Base-by-base conservation (phyloP, 768 basidiomycete species). In the Psilocybe tampanensis region DNA sequence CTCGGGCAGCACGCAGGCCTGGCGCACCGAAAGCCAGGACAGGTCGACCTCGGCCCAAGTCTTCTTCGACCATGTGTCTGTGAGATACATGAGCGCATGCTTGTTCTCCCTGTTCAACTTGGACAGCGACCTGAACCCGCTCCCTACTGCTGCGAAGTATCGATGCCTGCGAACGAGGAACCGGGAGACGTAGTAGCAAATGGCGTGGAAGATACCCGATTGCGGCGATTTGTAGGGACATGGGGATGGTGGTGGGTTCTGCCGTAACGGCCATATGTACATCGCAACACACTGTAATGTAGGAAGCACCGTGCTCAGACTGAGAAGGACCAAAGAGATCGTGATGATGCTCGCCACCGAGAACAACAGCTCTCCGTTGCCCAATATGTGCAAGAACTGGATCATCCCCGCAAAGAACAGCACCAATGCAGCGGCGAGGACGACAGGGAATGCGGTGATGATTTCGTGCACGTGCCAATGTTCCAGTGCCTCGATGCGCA, bases 161-260 rank as follows among this genome's bases (percentile, higher is more conserved):
- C 36, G 36, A 39, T 39, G 36, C 36, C 36, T 39, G 13, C 36
- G 36, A 29, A 32, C n/a, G 15, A 48, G 15, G 29, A 32, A n/a
- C 47, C n/a, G 11, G 8, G 47, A 48, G 24, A 29, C 19, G 22
- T n/a, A n/a, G 26, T n/a, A 48, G 24, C 29, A 19, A 8, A 48
- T 29, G 2, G 47, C 47, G 15, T 32, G 33, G 44, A 59, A 22
- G 54, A 58, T n/a, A 41, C 58, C 26, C 18, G 55, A 48, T 18
- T 56, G 55, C 6, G 48, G 47, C 1, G 55, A 51, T 18, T 56
- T 43, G 39, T 54, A 54, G 4, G 53, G 53, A 36, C 53, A 54
- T 21, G 29, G 53, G 19, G 53, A 41, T 0, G 53, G 53, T 17
- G 51, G 51, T 26, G 44, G 44, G 21, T 39, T 4, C 24, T 52